Conservation (phyloP, 2,329 filamentous ascomycete genomes). For the Hypoxylon sp. region DNA sequence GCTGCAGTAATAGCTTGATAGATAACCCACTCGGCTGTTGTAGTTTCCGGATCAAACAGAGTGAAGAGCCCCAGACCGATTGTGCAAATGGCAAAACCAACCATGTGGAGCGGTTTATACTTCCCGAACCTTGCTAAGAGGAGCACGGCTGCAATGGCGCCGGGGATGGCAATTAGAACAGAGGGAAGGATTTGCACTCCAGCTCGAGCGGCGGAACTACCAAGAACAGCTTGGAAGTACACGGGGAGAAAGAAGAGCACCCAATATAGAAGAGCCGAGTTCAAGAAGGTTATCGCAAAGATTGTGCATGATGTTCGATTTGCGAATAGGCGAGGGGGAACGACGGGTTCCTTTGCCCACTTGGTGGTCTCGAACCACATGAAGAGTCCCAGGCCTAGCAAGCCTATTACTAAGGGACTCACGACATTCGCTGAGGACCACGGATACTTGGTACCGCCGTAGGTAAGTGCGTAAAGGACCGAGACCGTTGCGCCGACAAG, state of each 20-base stretch:
- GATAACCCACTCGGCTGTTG: conserved; percentile 55
- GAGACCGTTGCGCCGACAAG: conserved; percentile 28
- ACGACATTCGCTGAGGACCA: conserved; percentile 40
- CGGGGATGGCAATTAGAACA: conserved; percentile 36
- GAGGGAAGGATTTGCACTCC: conserved; percentile 48
- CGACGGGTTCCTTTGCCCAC: conserved; percentile 51
- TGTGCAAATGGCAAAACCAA: conserved; percentile 50
- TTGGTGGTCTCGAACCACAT: not conserved
- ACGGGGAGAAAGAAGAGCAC: conserved; percentile 59
- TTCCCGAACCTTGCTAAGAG: conserved; percentile 46
- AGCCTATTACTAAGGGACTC: conserved; percentile 35
- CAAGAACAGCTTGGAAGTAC: conserved; percentile 60
- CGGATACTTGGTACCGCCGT: conserved; percentile 22
- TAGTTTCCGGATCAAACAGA: conserved; percentile 50
- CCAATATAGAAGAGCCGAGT: conserved; percentile 46
- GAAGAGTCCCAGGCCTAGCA: conserved; percentile 32
- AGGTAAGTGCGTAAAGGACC: conserved; percentile 38
- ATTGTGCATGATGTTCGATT: conserved; percentile 57
- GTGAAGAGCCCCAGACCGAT: conserved; percentile 58
- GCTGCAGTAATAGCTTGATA: conserved; percentile 56
- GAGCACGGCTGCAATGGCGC: conserved; percentile 39
- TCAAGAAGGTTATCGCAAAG: conserved; percentile 56
- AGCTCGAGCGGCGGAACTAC: conserved; percentile 47
- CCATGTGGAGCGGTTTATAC: conserved; percentile 47
- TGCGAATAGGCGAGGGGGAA: conserved; percentile 61